A percentile compares a stretch with the other conserved stretches of the same genome.
These are phyloP conservation scores for Linnemannia hyalina DNA, from an alignment of 192 early-diverging fungal species.

Conservation along the genomic window DNA sequence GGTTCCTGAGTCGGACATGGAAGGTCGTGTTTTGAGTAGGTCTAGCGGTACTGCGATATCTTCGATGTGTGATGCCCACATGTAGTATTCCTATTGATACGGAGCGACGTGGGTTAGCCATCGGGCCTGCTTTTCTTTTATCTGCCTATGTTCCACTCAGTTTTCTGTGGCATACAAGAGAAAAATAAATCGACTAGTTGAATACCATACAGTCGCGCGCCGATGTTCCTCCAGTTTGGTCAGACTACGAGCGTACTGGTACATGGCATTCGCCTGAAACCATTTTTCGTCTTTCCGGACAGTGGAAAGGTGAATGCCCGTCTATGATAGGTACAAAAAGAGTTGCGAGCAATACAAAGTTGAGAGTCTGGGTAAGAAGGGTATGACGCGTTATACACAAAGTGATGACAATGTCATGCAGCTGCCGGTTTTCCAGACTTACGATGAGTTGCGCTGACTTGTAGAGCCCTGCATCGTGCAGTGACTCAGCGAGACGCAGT, in stretches of 20 bases:
- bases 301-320: conserved; percentile 30
- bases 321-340: neutral
- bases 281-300: conserved; percentile 18
- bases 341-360: neutral
- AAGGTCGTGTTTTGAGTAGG: neutral
- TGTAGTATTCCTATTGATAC: conserved; percentile 23
- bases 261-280: conserved; percentile 20
- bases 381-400: too few relatives aligned
- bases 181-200: neutral
- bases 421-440: neutral
- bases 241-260: conserved; percentile 20
- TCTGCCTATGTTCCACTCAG: too few relatives aligned
- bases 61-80: neutral
- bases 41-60: neutral
- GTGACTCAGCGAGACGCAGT: conserved; percentile 9
- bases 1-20: neutral
- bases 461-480: conserved; percentile 27
- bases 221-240: conserved; percentile 20
- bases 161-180: neutral
- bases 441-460: conserved; percentile 40
- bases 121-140: neutral
- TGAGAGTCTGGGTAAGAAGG: too few relatives aligned
- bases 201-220: conserved; percentile 20
- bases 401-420: neutral
- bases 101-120: neutral